These are phyloP conservation scores for Cystobasidium sp. DNA, from an alignment of 1,284 basidiomycete species.

Conservation along the genomic window DNA sequence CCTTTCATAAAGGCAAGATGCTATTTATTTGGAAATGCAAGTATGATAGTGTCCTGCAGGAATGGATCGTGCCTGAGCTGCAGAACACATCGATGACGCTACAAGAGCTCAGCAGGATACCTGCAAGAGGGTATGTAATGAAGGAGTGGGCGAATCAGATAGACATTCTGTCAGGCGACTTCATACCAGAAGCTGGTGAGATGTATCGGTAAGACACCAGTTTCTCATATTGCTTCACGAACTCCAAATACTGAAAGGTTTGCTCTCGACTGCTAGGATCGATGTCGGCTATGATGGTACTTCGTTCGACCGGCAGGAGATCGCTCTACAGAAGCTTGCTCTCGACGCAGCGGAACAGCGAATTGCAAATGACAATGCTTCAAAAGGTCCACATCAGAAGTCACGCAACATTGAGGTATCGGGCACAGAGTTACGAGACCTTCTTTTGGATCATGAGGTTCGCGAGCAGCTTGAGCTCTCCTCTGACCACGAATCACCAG, in stretches of 20 bases:
- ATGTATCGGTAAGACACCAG: slow-evolving; percentile 10
- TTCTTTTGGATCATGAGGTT: slow-evolving; percentile 62
- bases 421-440: slow-evolving; percentile 72
- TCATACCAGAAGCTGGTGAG: slow-evolving; percentile 5
- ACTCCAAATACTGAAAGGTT: not conserved
- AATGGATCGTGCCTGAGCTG: slow-evolving; percentile 29
- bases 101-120: slow-evolving; percentile 8
- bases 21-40: slow-evolving; percentile 41
- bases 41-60: slow-evolving; percentile 2
- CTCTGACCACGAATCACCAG: slow-evolving; percentile 55
- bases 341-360: slow-evolving; percentile 64
- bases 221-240: too few relatives aligned
- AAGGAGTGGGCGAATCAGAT: slow-evolving; percentile 30
- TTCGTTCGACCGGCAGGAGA: slow-evolving; percentile 70
- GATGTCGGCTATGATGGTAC: slow-evolving; percentile 60
- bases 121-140: slow-evolving; percentile 4
- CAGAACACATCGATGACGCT: slow-evolving; percentile 11
- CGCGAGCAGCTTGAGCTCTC: not conserved
- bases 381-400: slow-evolving; percentile 19
- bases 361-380: slow-evolving; percentile 42
- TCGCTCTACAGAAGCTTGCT: slow-evolving; percentile 67
- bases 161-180: slow-evolving; percentile 10
- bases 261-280: slow-evolving; percentile 3
- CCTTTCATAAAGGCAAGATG: slow-evolving; percentile 28
- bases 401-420: slow-evolving; percentile 62